A percentile compares a stretch with the other conserved stretches of the same genome.
These are phyloP conservation scores for Nepenthes mirabilis DNA, from an alignment of 148 eudicot species.

Conservation along the genomic window DNA sequence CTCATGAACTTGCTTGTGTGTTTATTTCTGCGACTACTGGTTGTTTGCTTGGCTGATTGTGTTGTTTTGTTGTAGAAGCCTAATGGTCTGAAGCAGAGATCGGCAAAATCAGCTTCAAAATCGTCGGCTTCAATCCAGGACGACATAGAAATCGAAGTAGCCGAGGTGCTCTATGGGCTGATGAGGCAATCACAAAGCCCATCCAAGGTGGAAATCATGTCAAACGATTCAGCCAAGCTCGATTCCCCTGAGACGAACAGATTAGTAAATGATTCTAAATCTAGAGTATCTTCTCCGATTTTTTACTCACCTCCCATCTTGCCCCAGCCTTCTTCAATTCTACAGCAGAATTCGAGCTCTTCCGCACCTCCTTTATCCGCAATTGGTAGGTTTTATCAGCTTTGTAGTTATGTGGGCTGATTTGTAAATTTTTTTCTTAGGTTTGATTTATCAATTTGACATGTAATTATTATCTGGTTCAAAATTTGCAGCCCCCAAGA, in stretches of 20 bases:
- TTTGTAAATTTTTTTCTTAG: not conserved
- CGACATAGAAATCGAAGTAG: slow-evolving; percentile 90
- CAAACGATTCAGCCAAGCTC: slow-evolving; percentile 28
- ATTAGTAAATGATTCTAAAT: slow-evolving; percentile 40
- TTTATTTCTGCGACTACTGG: not conserved
- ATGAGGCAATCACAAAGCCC: slow-evolving; percentile 77
- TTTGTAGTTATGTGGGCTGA: not conserved
- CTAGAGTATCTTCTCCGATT: slow-evolving; percentile 50
- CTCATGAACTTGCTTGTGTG: not conserved
- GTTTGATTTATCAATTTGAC: not conserved
- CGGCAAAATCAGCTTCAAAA: slow-evolving; percentile 25
- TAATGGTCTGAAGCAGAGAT: slow-evolving; percentile 48
- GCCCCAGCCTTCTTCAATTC: slow-evolving; percentile 3
- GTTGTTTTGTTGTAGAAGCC: slow-evolving; percentile 45
- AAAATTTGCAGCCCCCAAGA: slow-evolving; percentile 53
- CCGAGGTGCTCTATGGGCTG: slow-evolving; percentile 77
- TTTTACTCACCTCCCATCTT: slow-evolving; percentile 23
- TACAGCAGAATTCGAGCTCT: slow-evolving; percentile 27
- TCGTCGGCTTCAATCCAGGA: slow-evolving; percentile 53
- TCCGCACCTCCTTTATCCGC: slow-evolving; percentile 26
- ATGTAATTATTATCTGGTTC: not conserved
- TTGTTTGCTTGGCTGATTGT: slow-evolving; percentile 8
- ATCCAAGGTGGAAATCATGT: slow-evolving; percentile 30
- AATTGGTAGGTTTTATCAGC: slow-evolving; percentile 31
- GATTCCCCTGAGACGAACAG: slow-evolving; percentile 27